Conservation (phyloP, 2,329 filamentous ascomycete species). For the Aspergillus eucalypticola region DNA sequence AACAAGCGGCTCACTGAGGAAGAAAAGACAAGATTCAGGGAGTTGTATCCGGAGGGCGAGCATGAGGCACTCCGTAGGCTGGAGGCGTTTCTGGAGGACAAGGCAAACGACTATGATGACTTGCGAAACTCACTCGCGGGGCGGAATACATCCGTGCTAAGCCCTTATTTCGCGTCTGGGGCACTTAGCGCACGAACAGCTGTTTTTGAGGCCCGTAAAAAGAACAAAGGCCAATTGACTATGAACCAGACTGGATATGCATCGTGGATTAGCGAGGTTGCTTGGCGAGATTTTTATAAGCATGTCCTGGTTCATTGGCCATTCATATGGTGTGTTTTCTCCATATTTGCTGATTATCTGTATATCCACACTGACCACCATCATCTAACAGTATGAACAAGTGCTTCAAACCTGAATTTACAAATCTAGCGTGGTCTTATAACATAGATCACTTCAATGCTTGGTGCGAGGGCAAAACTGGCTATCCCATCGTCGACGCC, state of each 20-base stretch:
- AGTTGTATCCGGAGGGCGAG: constrained; percentile 74
- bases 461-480: constrained; percentile 74
- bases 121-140: constrained; percentile 66
- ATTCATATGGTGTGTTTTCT: constrained; percentile 52
- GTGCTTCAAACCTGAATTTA: constrained; percentile 80
- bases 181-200: constrained; percentile 68
- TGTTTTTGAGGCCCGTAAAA: constrained; percentile 62
- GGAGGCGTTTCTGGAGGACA: constrained; percentile 66
- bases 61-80: constrained; percentile 67
- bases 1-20: constrained; percentile 63
- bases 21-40: constrained; percentile 58
- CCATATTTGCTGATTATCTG: too few relatives aligned
- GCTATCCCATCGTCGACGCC: constrained; percentile 81
- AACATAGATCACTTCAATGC: constrained; percentile 66
- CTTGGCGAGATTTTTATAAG: constrained; percentile 86
- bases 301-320: constrained; percentile 85
- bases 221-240: constrained; percentile 65
- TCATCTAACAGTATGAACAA: constrained; percentile 62
- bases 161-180: constrained; percentile 71
- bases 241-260: constrained; percentile 65
- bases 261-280: constrained; percentile 78
- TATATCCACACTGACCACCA: neutral
- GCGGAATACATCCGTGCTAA: constrained; percentile 67
- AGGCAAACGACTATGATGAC: constrained; percentile 62
- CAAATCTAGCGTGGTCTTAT: constrained; percentile 81